A percentile compares a stretch with the other conserved stretches of the same genome.
Conservation (phyloP, 2,329 filamentous ascomycete species). For the Talaromyces rugulosus region DNA sequence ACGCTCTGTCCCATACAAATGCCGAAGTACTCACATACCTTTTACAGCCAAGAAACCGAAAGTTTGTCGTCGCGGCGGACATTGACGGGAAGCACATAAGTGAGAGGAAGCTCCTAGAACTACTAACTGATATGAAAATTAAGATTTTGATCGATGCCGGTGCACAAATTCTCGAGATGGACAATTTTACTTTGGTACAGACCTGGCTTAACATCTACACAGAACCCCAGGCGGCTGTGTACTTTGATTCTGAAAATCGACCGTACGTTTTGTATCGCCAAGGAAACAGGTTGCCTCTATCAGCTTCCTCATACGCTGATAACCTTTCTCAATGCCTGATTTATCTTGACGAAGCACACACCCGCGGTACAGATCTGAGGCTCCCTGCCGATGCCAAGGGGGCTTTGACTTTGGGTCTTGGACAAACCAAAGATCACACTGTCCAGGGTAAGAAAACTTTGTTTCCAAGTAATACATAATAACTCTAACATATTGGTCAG, state of each 20-base stretch:
- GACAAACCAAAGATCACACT: slow-evolving; percentile 57
- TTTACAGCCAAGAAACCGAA: slow-evolving; percentile 48
- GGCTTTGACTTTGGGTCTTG: slow-evolving; percentile 54
- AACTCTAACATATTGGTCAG: slow-evolving; percentile 29
- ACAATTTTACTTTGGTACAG: slow-evolving; percentile 48
- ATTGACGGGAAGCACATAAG: slow-evolving; percentile 33
- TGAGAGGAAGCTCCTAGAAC: slow-evolving; percentile 43
- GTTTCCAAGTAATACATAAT: slow-evolving; percentile 1
- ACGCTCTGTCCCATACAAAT: slow-evolving; percentile 55
- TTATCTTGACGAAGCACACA: slow-evolving; percentile 60
- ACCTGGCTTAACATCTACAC: slow-evolving; percentile 49
- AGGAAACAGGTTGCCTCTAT: slow-evolving; percentile 39
- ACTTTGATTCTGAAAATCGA: slow-evolving; percentile 47
- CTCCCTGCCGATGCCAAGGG: slow-evolving; percentile 46
- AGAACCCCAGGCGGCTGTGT: slow-evolving; percentile 48
- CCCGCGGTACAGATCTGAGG: slow-evolving; percentile 57
- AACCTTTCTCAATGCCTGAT: slow-evolving; percentile 50
- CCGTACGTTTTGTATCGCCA: slow-evolving; percentile 43
- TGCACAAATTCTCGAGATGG: slow-evolving; percentile 60
- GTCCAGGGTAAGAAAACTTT: slow-evolving; percentile 49
- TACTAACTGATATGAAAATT: slow-evolving; percentile 37
- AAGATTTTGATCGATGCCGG: slow-evolving; percentile 61
- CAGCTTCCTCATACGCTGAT: slow-evolving; percentile 53
- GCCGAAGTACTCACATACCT: slow-evolving; percentile 60
- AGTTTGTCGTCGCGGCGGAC: slow-evolving; percentile 38